phyloP scores from a whole-genome alignment of 2,329 filamentous ascomycete species.

The Pseudofabraea citricarpa region DNA sequence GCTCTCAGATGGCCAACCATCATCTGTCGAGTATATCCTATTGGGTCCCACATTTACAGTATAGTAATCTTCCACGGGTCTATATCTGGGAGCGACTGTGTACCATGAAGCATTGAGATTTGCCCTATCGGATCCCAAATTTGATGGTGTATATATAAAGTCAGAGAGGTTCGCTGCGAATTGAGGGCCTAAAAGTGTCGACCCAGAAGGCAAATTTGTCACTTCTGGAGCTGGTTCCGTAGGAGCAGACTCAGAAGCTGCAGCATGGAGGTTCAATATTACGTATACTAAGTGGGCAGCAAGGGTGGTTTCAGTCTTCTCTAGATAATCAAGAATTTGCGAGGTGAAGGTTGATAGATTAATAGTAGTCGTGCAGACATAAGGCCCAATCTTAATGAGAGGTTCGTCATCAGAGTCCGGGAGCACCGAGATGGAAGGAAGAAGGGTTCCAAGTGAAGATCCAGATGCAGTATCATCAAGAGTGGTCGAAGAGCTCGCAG shows the following conservation, averaged over 20 bases:
- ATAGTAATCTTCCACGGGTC: conserved; percentile 49
- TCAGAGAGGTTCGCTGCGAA: conserved; percentile 41
- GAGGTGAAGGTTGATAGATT: conserved; percentile 44
- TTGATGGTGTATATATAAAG: conserved; percentile 48
- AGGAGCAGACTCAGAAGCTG: conserved; percentile 37
- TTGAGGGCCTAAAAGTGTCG: conserved; percentile 40
- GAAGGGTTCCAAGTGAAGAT: conserved; percentile 14
- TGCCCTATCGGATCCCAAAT: conserved; percentile 44
- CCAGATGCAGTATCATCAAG: too few relatives aligned
- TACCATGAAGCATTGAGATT: conserved; percentile 58
- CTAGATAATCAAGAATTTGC: conserved; percentile 48
- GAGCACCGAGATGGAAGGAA: conserved; percentile 11
- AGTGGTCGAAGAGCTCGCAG: conserved; percentile 2
- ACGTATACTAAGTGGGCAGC: conserved; percentile 49
- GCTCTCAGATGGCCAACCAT: conserved; percentile 61
- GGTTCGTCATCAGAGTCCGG: conserved; percentile 20
- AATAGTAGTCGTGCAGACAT: conserved; percentile 48
- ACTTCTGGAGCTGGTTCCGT: conserved; percentile 35
- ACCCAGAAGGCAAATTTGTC: conserved; percentile 36
- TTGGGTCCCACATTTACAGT: conserved; percentile 26
- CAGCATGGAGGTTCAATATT: conserved; percentile 55
- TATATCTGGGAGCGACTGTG: conserved; percentile 31
- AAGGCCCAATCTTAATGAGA: conserved; percentile 44
- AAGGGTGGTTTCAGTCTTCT: conserved; percentile 46
- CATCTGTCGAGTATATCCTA: conserved; percentile 39